Evolutionary conservation across 1,284 basidiomycete species (phyloP), one percentile per base, ranked within the genome.

Genomic region (Gymnopus androsaceus): DNA sequence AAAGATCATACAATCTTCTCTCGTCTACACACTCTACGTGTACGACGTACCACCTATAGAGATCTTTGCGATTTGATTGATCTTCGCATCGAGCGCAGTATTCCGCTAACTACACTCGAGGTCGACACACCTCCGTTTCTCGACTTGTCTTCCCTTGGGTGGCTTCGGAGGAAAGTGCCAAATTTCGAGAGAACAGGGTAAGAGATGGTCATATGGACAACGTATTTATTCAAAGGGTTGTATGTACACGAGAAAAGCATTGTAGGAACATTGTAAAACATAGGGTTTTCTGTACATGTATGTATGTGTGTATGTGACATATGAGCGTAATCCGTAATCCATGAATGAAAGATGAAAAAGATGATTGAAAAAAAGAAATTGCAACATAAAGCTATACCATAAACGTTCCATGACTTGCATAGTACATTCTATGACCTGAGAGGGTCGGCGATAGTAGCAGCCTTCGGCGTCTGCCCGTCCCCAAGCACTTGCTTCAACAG

Each of bases 401-500:
- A 45, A 12, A 45, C 25, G 4, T 27, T 42, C 19, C 40, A 37
- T 21, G 23, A 15, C 12, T 33, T 21, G 25, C 37, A 51, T 49
- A 9, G 25, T 21, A 38, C 48, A 33, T 6, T 33, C 19, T 19
- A 31, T 28, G 28, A 9, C 8, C 44, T 25, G 15, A 28, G 11
- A 46, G 41, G 6, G 9, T 46, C 44, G 8, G 40, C 27, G 17
- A 36, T 25, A 25, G 34, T 25, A 25, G 34, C 23, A 36, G 27
- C 5, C 40, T 44, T 34, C 12, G 17, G 23, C 17, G 40, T 17
- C 2, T 34, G 42, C 17, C 33, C 33, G 17, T 75, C 73, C 31
- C 87, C 88, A 40, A 90, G 70, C 2, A 85, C 81, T 69, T 89
- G 86, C 59, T 73, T 73, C 46, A 90, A 68, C 49, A 90, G 69